Percentiles rank a stretch among this genome's conserved stretches.
Conservation (phyloP, 495 filamentous ascomycete genomes). For the Hyaloscypha bicolor region DNA sequence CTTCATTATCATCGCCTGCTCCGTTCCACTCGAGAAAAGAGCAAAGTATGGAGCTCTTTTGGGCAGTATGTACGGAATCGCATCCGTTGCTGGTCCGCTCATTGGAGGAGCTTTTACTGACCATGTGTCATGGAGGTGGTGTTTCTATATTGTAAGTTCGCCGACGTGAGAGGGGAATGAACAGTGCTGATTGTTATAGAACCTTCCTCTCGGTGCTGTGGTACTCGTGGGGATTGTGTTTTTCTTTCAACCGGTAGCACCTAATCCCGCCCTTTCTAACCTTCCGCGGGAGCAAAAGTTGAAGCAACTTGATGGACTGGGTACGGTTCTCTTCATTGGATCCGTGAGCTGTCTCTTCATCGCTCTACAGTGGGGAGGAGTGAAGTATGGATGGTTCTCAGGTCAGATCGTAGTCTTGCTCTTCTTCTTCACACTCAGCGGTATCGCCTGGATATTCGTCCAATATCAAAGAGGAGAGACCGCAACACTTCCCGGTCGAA, state of each 20-base stretch:
- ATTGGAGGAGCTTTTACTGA: slow-evolving; percentile 55
- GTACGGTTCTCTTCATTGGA: slow-evolving; percentile 41
- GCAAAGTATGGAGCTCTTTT: slow-evolving; percentile 66
- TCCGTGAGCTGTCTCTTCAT: slow-evolving; percentile 42
- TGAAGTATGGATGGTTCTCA: slow-evolving; percentile 42
- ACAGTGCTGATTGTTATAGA: slow-evolving; percentile 26
- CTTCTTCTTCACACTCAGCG: slow-evolving; percentile 51
- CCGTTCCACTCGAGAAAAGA: slow-evolving; percentile 69
- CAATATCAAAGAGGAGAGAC: slow-evolving; percentile 69
- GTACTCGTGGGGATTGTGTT: slow-evolving; percentile 61
- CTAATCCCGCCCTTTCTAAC: no score
- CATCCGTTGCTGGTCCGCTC: slow-evolving; percentile 71
- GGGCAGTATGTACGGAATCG: slow-evolving; percentile 56
- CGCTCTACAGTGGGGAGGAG: slow-evolving; percentile 50
- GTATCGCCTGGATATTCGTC: slow-evolving; percentile 32
- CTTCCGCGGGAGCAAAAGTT: background rate
- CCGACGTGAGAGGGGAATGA: no score
- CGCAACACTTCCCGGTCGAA: slow-evolving; percentile 73
- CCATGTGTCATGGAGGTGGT: slow-evolving; percentile 74
- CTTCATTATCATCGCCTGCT: slow-evolving; percentile 76
- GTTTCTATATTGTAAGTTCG: slow-evolving; percentile 61
- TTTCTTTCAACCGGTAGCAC: slow-evolving; percentile 44
- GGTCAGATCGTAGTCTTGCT: slow-evolving; percentile 49
- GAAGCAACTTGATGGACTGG: slow-evolving; percentile 50
- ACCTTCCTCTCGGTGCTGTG: slow-evolving; percentile 59